Percentiles rank a stretch among this genome's conserved stretches.
Conservation (phyloP, 345 rosid genomes). For the Populus alba region DNA sequence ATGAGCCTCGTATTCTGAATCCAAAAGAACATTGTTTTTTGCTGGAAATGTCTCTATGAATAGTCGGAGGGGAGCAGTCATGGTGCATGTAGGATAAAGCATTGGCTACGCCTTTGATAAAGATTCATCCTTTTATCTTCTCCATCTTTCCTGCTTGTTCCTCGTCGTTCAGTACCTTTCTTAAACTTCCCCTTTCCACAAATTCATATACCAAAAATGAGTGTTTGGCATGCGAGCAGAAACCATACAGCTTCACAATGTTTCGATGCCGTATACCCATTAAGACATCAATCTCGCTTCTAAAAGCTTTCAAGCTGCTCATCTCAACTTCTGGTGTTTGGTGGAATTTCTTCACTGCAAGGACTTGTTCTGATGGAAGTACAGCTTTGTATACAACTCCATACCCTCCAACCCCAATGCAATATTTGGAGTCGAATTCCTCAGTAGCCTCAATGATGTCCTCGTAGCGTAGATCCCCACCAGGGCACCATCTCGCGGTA, state of each 20-base stretch:
- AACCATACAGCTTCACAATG: constrained; percentile 14
- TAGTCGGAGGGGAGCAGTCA: neutral
- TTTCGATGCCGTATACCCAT: neutral
- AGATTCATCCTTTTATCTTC: constrained; percentile 1
- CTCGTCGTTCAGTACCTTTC: neutral
- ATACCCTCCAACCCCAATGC: constrained; percentile 6
- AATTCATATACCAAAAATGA: neutral
- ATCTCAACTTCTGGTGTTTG: neutral
- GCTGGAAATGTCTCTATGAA: constrained; percentile 16
- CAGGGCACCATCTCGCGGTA: neutral
- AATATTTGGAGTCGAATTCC: constrained; percentile 1
- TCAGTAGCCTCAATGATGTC: constrained; percentile 10
- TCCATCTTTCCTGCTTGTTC: neutral
- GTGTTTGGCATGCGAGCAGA: neutral
- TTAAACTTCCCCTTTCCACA: constrained; percentile 6
- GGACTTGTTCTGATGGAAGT: too few species aligned
- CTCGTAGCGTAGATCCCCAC: neutral
- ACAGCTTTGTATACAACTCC: constrained; percentile 8
- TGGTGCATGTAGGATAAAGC: constrained; percentile 15
- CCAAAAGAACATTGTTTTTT: constrained; percentile 15
- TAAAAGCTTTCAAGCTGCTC: constrained; percentile 1
- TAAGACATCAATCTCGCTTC: neutral
- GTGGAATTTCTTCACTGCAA: constrained; percentile 7
- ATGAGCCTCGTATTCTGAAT: constrained; percentile 1
- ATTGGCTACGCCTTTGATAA: constrained; percentile 10